Evolutionary conservation across 495 filamentous ascomycete species (phyloP).

Genomic region (Bryoglossum gracile): DNA sequence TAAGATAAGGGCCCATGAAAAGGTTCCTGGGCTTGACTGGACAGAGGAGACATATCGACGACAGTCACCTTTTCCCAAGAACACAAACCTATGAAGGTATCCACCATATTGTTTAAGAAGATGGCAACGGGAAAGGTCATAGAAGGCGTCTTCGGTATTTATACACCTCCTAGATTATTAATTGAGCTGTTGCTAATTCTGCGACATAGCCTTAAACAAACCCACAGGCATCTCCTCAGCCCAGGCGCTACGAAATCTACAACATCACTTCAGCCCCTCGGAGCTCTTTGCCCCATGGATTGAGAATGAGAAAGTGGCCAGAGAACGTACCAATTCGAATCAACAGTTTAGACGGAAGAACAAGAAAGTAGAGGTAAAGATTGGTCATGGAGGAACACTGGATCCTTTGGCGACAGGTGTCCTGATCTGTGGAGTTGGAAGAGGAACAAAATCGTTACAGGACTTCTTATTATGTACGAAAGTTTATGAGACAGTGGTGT

Average conservation of each 20-base stretch:
- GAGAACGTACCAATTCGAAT: conserved; percentile 43
- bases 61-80: too few relatives aligned
- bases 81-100: too few relatives aligned
- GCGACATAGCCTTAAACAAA: conserved; percentile 87
- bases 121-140: conserved; percentile 56
- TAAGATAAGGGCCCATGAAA: too few relatives aligned
- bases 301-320: conserved; percentile 43
- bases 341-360: conserved; percentile 44
- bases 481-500: conserved; percentile 77
- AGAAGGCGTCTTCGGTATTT: conserved; percentile 74
- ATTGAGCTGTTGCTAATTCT: conserved; percentile 4
- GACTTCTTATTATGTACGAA: conserved; percentile 83
- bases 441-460: conserved; percentile 75
- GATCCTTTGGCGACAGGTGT: conserved; percentile 93
- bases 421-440: conserved; percentile 77
- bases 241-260: conserved; percentile 77
- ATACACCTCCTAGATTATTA: neutral
- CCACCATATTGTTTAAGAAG: conserved; percentile 22
- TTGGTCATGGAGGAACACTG: conserved; percentile 93
- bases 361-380: conserved; percentile 69
- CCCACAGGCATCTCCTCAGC: conserved; percentile 77
- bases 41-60: too few relatives aligned
- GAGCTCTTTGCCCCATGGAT: conserved; percentile 68
- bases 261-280: conserved; percentile 76
- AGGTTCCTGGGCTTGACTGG: too few relatives aligned